Base-by-base conservation (phyloP, 805 yeast genomes). In the Wickerhamomyces pijperi region DNA sequence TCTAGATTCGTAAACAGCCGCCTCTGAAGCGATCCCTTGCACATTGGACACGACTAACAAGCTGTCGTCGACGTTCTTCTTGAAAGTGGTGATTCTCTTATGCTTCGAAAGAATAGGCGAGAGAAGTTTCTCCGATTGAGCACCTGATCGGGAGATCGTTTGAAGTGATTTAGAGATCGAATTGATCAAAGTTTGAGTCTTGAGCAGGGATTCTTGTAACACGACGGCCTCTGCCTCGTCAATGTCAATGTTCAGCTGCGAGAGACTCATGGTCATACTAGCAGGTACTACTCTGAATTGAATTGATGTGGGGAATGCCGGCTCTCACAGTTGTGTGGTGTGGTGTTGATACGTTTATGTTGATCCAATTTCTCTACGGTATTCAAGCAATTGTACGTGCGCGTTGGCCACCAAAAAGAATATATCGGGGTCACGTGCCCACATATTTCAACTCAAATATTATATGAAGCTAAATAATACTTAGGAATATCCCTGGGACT, bases 191-290 rank as follows among this genome's bases (percentile, higher is more conserved):
- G 64, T 66, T 32, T 72, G 70, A 3, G 85, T 73, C 39, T 75
- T 70, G 36, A 67, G 58, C 28, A 88, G 65, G 39, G 82, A 78
- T 51, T 82, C 92, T 38, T 84, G 82, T 25, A 87, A 68, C 4
- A 87, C 87, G 2, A 85, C 78, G 28, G 85, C 78, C 48, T 86
- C 95, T 2, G 88, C 87, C 54, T 81, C 90, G 50, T 82, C 88
- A 3, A 77, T 64, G 50, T 81, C 88, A 20, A 76, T 50, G 0
- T 48, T 18, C 2, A 53, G 23, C 16, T 45, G 52, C 0, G 40
- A 17, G 13, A 43, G 38, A 9, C 51, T 42, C 49, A 4, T 25
- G n/a, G n/a, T n/a, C n/a, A n/a, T n/a, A n/a, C n/a, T n/a, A n/a
- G n/a, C n/a, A n/a, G n/a, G n/a, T n/a, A n/a, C n/a, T n/a, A n/a